Evolutionary conservation across 2,329 filamentous ascomycete genomes (phyloP).

Genomic region (Penicillium crustosum): DNA sequence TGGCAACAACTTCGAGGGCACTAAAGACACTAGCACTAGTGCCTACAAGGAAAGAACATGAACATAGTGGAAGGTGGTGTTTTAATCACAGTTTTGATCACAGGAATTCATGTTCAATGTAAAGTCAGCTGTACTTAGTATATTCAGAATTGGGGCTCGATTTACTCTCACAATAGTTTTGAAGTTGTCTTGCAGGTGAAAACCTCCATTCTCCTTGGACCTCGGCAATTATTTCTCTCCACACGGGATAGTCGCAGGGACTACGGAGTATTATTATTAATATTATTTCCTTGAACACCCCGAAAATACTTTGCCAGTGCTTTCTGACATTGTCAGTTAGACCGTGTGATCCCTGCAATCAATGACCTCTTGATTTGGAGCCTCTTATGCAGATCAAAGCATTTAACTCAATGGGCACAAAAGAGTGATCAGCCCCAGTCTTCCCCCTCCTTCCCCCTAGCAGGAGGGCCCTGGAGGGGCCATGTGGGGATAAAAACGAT

Average conservation of each 20-base stretch:
- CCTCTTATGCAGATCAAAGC: background rate
- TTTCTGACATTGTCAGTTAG: background rate
- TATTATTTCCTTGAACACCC: background rate
- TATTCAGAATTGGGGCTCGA: background rate
- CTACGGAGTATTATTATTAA: background rate
- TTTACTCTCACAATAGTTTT: background rate
- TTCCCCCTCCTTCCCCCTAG: background rate
- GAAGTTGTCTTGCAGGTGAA: background rate
- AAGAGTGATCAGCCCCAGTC: background rate
- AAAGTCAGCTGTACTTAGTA: background rate
- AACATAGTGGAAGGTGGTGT: background rate
- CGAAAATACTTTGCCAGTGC: background rate
- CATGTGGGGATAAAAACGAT: slow-evolving; percentile 5
- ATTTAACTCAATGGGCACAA: background rate
- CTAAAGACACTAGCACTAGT: background rate
- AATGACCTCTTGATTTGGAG: background rate
- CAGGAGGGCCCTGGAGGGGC: background rate
- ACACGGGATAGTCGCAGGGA: background rate
- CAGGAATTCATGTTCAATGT: background rate
- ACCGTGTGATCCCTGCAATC: background rate
- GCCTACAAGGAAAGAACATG: slow-evolving; percentile 1
- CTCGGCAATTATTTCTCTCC: slow-evolving; percentile 4
- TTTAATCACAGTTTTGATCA: background rate
- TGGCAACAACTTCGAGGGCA: slow-evolving; percentile 1
- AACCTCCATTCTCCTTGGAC: background rate